phyloP scores from a whole-genome alignment of 2,329 filamentous ascomycete genomes.

The Phaeosphaeria sp. region DNA sequence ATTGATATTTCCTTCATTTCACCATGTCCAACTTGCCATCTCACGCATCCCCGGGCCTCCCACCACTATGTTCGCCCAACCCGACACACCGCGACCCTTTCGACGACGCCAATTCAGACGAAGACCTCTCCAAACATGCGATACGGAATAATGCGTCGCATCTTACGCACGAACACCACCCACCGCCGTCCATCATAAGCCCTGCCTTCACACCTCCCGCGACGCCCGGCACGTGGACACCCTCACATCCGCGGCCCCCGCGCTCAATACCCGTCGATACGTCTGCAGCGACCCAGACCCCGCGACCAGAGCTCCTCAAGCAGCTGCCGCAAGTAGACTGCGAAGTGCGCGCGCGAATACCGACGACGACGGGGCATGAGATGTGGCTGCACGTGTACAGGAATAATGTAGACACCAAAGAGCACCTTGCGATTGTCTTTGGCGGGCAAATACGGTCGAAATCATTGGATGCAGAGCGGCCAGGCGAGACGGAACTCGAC shows the following conservation, averaged over 20 bases:
- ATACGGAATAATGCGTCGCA: conserved; percentile 7
- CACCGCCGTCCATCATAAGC: conserved; percentile 54
- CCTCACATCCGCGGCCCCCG: conserved; percentile 43
- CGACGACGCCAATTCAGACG: conserved; percentile 31
- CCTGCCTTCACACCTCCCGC: conserved; percentile 54
- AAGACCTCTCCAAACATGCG: conserved; percentile 27
- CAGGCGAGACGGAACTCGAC: conserved; percentile 84
- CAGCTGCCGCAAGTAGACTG: conserved; percentile 87
- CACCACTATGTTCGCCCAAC: conserved; percentile 63
- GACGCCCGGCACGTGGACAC: conserved; percentile 42
- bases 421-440: conserved; percentile 97
- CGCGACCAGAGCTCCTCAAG: conserved; percentile 75
- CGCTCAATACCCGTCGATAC: conserved; percentile 54
- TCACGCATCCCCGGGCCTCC: conserved; percentile 59
- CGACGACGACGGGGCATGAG: conserved; percentile 87
- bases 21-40: conserved; percentile 64
- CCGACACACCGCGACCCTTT: conserved; percentile 53
- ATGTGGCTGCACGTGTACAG: conserved; percentile 97
- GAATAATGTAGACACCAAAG: conserved; percentile 92
- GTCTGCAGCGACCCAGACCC: conserved; percentile 42
- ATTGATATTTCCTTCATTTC: neutral
- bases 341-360: conserved; percentile 92
- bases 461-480: conserved; percentile 71
- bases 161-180: conserved; percentile 17
- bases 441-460: conserved; percentile 80